These are phyloP conservation scores for Sideroxylon spinosum DNA, from an alignment of 179 eudicot genomes.

Conservation along the genomic window DNA sequence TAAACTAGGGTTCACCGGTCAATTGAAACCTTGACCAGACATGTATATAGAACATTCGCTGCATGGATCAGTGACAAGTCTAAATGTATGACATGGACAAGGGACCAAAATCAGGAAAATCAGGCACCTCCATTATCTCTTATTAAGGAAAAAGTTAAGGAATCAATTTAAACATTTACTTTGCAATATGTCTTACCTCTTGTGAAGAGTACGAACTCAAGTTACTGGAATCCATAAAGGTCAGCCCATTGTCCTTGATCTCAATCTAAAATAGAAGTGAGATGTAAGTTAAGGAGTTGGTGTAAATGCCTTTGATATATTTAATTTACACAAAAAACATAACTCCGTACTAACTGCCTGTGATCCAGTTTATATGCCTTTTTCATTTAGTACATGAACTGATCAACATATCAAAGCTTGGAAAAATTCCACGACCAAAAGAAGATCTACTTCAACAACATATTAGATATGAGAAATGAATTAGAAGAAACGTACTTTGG, in stretches of 20 bases:
- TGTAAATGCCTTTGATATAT: not conserved
- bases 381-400: not conserved
- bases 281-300: constrained; percentile 11
- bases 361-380: not conserved
- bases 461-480: not conserved
- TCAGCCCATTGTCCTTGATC: constrained; percentile 24
- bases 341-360: too few species aligned
- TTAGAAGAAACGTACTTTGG: not conserved
- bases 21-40: not conserved
- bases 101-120: not conserved
- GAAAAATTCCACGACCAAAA: not conserved
- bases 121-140: not conserved
- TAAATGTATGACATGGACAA: not conserved
- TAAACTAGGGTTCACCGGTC: not conserved
- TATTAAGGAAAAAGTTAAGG: not conserved
- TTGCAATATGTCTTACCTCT: constrained; percentile 21
- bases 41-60: not conserved
- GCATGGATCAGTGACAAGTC: not conserved
- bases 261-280: constrained; percentile 17
- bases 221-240: constrained; percentile 24
- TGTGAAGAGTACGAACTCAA: constrained; percentile 20
- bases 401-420: not conserved
- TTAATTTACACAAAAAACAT: too few species aligned
- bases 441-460: too few species aligned
- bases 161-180: not conserved